Evolutionary conservation across 2,329 filamentous ascomycete genomes (phyloP), one percentile per base, ranked within the genome.

Genomic region (Exophiala sideris): DNA sequence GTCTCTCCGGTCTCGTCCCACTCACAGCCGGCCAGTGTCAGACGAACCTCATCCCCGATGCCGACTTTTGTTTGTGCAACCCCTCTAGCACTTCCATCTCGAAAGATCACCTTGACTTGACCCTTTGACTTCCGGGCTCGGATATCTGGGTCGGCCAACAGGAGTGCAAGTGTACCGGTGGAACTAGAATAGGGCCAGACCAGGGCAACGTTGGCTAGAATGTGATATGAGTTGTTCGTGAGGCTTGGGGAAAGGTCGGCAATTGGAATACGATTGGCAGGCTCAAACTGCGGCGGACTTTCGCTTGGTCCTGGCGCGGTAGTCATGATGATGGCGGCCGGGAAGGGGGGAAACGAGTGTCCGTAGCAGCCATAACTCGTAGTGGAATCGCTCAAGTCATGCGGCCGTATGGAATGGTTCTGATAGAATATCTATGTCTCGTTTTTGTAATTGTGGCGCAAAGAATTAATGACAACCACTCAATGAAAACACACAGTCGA

Each of bases 181-280:
- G 89, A 83, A 18, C 87, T 87, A 60, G 88, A 96, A 71, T 89
- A 96, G 0, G 92, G 92, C 91, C 92, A 97, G 54, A 89, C 85
- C 34, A 97, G 83, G 7, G 90, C 92, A 18, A 96, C 83, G 12
- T 88, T 77, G 36, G 88, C 91, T 54, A 82, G 79, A 32, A 96
- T 64, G 29, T 67, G 70, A 64, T 20, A 64, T 51, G 12, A 62
- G 46, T n/a, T 59, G 41, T 24, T 62, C 20, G 12, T 69, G 63
- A 41, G 69, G 56, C 8, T 58, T 5, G 75, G 74, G 11, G 69
- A 69, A 16, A 78, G 66, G 54, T 71, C 62, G 40, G 73, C 69
- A 50, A 78, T 74, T 14, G 56, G 45, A 24, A 61, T 35, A 39
- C 41, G 54, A 11, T 45, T 29, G 18, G 49, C 14, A 16, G 52